These are phyloP conservation scores for Lyophyllum atratum DNA, from an alignment of 768 basidiomycete species.

Conservation along the genomic window DNA sequence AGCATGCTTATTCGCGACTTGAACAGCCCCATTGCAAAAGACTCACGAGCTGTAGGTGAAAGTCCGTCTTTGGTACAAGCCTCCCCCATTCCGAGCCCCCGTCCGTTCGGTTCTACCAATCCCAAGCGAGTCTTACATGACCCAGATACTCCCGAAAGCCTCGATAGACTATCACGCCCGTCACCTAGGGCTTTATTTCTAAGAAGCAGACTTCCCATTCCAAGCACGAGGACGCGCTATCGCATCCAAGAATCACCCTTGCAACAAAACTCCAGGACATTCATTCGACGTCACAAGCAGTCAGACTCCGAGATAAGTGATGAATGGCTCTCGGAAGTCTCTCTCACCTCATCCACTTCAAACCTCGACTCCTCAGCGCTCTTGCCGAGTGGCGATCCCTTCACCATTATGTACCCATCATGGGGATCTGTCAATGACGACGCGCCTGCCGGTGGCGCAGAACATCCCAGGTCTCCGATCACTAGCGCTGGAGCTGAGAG, in stretches of 20 bases:
- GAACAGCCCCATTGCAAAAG: constrained; percentile 47
- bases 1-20: constrained; percentile 60
- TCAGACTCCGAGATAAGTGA: constrained; percentile 38
- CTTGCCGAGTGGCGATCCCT: constrained; percentile 42
- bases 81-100: constrained; percentile 35
- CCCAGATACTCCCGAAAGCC: constrained; percentile 33
- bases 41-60: constrained; percentile 22
- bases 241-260: constrained; percentile 52
- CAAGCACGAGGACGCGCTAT: constrained; percentile 31
- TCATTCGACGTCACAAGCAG: constrained; percentile 25
- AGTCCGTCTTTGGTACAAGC: constrained; percentile 35
- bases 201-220: constrained; percentile 33
- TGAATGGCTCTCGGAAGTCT: constrained; percentile 42
- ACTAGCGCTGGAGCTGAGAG: constrained; percentile 46
- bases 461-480: constrained; percentile 28
- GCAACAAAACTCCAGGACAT: constrained; percentile 29
- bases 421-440: constrained; percentile 32
- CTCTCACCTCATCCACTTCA: constrained; percentile 25
- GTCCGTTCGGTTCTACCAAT: constrained; percentile 18
- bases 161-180: constrained; percentile 32
- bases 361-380: constrained; percentile 19
- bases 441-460: constrained; percentile 19
- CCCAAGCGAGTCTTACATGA: constrained; percentile 21
- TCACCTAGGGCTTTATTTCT: constrained; percentile 43
- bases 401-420: constrained; percentile 45